These are phyloP conservation scores for Coelastrella sp. DNA, from an alignment of 139 green algal species.

Conservation along the genomic window DNA sequence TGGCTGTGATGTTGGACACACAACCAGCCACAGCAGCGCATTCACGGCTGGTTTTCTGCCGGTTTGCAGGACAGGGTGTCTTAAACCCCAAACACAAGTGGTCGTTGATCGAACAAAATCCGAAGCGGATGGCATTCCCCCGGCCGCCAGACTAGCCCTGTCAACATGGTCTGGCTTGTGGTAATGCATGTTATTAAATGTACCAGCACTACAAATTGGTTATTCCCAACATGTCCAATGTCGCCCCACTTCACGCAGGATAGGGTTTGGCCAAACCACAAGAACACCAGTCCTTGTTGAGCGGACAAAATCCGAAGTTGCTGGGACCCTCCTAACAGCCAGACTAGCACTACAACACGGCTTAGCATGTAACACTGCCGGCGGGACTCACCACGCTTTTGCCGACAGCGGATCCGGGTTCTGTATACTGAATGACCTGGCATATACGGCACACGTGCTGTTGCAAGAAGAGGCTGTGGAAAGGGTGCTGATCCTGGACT, in stretches of 20 bases:
- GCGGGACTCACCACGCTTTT: conserved; percentile 65
- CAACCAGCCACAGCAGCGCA: too few species aligned
- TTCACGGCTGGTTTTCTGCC: too few species aligned
- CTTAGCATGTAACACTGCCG: conserved; percentile 87
- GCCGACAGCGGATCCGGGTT: conserved; percentile 80
- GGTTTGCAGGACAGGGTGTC: too few species aligned
- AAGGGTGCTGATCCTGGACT: conserved; percentile 87
- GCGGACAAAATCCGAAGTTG: conserved; percentile 66
- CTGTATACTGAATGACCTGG: conserved; percentile 94
- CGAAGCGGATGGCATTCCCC: too few species aligned
- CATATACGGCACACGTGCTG: conserved; percentile 73
- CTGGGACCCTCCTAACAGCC: conserved; percentile 91
- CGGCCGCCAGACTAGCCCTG: too few species aligned
- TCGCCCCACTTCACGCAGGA: conserved; percentile 17
- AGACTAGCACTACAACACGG: conserved; percentile 84
- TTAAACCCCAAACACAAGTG: too few species aligned
- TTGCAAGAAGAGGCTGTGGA: conserved; percentile 56
- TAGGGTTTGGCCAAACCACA: conserved; percentile 59
- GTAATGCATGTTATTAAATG: too few species aligned
- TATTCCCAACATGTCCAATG: too few species aligned
- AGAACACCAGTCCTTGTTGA: conserved; percentile 55
- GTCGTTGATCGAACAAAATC: too few species aligned
- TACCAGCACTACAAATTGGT: too few species aligned
- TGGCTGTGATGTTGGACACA: too few species aligned
- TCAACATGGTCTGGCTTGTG: too few species aligned